A percentile compares a stretch with the other conserved stretches of the same genome.
phyloP scores from a whole-genome alignment of 352 stramenopile genomes.

The Phytophthora sp. region DNA sequence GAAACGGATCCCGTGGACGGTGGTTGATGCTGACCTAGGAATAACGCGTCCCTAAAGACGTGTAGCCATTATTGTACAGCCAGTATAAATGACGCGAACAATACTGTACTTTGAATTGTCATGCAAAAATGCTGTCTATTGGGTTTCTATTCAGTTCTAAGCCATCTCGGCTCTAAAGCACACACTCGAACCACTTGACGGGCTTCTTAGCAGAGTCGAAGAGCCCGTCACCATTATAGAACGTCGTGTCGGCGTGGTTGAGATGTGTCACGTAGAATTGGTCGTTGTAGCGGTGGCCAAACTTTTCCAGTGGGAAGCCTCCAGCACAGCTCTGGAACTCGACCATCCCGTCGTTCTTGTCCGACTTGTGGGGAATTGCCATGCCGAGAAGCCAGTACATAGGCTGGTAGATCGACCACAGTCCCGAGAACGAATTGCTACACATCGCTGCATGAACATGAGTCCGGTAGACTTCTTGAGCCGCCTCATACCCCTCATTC shows the following conservation, averaged over 20 bases:
- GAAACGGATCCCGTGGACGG: conserved; percentile 33
- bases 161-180: conserved; percentile 45
- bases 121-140: conserved; percentile 15
- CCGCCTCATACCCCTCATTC: conserved; percentile 37
- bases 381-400: conserved; percentile 38
- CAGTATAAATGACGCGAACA: no score
- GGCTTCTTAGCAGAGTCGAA: conserved; percentile 58
- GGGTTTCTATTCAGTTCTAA: not conserved
- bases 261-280: conserved; percentile 65
- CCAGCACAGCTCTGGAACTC: conserved; percentile 65
- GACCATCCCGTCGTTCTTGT: conserved; percentile 49
- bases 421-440: conserved; percentile 41
- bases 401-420: conserved; percentile 44
- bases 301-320: conserved; percentile 41
- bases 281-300: conserved; percentile 45
- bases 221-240: conserved; percentile 63
- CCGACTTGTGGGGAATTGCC: conserved; percentile 44
- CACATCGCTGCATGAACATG: conserved; percentile 50
- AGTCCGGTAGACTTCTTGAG: conserved; percentile 38
- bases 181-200: conserved; percentile 78
- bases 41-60: no score
- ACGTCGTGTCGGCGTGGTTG: conserved; percentile 72
- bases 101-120: not conserved
- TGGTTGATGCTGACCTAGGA: no score
- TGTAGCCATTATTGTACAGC: no score